These are phyloP conservation scores for Mollisiaceae sp. DNA, from an alignment of 2,329 filamentous ascomycete species.

Conservation along the genomic window DNA sequence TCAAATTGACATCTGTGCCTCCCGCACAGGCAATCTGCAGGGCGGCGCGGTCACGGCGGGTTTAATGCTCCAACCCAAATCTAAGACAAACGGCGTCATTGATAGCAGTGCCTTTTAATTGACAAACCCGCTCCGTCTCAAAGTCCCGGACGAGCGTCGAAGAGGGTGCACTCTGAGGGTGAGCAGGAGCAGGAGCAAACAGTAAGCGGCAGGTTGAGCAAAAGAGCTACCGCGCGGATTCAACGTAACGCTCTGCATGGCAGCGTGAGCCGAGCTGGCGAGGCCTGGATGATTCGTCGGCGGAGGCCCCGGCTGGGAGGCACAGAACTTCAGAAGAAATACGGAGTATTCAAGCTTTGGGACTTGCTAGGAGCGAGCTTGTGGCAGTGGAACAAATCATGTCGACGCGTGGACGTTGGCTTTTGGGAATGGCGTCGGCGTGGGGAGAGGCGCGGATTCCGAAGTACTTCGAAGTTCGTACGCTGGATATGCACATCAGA, in stretches of 20 bases:
- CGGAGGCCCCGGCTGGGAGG: conserved; percentile 13
- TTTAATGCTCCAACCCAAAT: conserved; percentile 9
- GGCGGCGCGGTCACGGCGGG: conserved; percentile 17
- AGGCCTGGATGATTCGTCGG: background rate
- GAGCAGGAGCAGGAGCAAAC: background rate
- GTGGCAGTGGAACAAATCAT: conserved; percentile 41
- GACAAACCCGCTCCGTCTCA: conserved; percentile 2
- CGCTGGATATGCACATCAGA: background rate
- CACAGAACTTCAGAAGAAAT: conserved; percentile 6
- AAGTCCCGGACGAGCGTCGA: background rate
- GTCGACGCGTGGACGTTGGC: conserved; percentile 13
- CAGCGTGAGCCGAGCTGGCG: background rate
- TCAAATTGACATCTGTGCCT: conserved; percentile 8
- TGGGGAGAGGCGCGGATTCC: background rate
- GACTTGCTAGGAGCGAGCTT: conserved; percentile 3
- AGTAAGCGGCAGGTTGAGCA: background rate
- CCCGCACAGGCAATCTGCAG: conserved; percentile 12
- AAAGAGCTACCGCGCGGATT: background rate
- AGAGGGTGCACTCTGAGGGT: background rate
- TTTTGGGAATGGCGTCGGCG: conserved; percentile 10
- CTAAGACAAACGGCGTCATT: conserved; percentile 30
- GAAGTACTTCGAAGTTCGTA: too few relatives aligned
- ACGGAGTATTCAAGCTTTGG: background rate
- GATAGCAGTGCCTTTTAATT: conserved; percentile 1
- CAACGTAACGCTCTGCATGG: background rate